Percentiles rank a stretch among this genome's conserved stretches.
Evolutionary conservation across 768 basidiomycete species (phyloP).

Genomic region (Leucosporidium scottii): DNA sequence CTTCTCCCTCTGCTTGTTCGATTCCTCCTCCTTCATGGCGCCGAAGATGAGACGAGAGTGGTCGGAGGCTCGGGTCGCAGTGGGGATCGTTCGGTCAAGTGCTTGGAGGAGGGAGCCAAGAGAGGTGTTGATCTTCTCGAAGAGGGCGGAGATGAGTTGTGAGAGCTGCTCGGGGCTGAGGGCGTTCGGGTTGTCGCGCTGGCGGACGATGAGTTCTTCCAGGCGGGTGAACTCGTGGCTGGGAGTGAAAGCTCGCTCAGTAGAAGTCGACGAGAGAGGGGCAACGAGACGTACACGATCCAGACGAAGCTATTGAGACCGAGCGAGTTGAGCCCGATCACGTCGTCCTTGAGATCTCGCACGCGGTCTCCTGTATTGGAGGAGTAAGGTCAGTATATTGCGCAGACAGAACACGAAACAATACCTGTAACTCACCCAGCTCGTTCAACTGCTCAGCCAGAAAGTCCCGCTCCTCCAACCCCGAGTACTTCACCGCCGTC

Average conservation of each 20-base stretch:
- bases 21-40: conserved; percentile 16
- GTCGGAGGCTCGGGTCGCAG: conserved; percentile 32
- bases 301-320: conserved; percentile 36
- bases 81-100: conserved; percentile 35
- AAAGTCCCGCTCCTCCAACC: conserved; percentile 29
- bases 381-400: background rate
- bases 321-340: conserved; percentile 32
- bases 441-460: conserved; percentile 13
- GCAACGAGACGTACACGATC: conserved; percentile 18
- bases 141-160: conserved; percentile 32
- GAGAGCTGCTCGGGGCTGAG: conserved; percentile 7
- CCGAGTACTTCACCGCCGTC: conserved; percentile 33
- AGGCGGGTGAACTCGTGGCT: conserved; percentile 34
- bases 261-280: too few species aligned
- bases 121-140: conserved; percentile 25
- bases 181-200: background rate
- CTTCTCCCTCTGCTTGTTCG: background rate
- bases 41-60: conserved; percentile 25
- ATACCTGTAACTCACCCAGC: background rate
- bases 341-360: conserved; percentile 37
- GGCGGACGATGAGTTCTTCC: conserved; percentile 25
- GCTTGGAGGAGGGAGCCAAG: conserved; percentile 33
- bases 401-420: background rate
- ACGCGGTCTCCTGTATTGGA: conserved; percentile 21
- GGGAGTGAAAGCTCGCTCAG: background rate